Percentiles rank a stretch among this genome's conserved stretches.
phyloP scores from a whole-genome alignment of 139 green algal species.

The Chloropicon primus region DNA sequence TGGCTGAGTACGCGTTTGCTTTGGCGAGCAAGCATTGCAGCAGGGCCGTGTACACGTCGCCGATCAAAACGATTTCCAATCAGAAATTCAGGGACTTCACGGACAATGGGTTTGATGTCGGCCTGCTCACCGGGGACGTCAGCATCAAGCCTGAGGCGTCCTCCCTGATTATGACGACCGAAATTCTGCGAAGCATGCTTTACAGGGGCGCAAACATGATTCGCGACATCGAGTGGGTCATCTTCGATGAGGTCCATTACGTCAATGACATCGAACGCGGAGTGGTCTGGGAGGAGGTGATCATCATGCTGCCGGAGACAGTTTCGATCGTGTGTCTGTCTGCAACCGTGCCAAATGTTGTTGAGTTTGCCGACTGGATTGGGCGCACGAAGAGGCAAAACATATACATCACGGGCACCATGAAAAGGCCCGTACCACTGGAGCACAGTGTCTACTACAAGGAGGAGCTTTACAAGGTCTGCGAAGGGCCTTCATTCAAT shows the following conservation, averaged over 20 bases:
- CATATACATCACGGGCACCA: constrained; percentile 76
- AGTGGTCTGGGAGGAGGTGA: constrained; percentile 49
- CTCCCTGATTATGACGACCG: constrained; percentile 97
- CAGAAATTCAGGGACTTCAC: constrained; percentile 97
- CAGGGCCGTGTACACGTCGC: constrained; percentile 79
- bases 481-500: constrained; percentile 22
- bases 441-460: constrained; percentile 85
- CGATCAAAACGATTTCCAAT: constrained; percentile 98
- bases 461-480: constrained; percentile 60
- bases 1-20: constrained; percentile 94
- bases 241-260: constrained; percentile 62
- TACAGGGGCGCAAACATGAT: constrained; percentile 84
- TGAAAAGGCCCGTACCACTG: constrained; percentile 77
- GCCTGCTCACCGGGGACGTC: constrained; percentile 89
- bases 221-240: constrained; percentile 75
- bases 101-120: constrained; percentile 30
- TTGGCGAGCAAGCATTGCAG: constrained; percentile 66
- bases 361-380: constrained; percentile 97
- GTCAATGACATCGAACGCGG: constrained; percentile 82
- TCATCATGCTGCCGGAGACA: constrained; percentile 96
- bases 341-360: constrained; percentile 92
- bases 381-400: constrained; percentile 79
- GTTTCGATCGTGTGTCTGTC: constrained; percentile 84
- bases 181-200: constrained; percentile 91
- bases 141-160: constrained; percentile 68